Percentiles rank a stretch among this genome's conserved stretches.
phyloP scores from a whole-genome alignment of 2,329 filamentous ascomycete species.

The Xylaria sp. region DNA sequence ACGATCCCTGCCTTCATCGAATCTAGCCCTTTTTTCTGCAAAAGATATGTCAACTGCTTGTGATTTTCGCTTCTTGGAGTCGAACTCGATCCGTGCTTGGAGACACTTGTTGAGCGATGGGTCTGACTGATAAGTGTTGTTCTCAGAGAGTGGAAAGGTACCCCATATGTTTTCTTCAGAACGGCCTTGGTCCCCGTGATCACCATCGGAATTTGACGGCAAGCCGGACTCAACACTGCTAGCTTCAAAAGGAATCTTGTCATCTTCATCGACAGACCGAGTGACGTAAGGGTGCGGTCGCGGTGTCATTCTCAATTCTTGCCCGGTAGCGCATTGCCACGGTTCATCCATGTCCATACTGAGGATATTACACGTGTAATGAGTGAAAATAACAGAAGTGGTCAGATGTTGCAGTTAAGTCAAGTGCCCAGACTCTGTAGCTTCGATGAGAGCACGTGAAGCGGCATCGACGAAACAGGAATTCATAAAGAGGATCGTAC shows the following conservation, averaged over 20 bases:
- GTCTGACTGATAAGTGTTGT: slow-evolving; percentile 19
- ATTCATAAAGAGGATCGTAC: neutral
- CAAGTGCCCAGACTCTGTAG: neutral
- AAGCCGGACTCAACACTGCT: slow-evolving; percentile 32
- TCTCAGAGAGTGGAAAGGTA: slow-evolving; percentile 25
- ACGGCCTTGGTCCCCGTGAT: slow-evolving; percentile 14
- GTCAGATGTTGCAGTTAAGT: neutral
- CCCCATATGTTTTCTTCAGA: neutral
- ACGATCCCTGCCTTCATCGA: slow-evolving; percentile 26
- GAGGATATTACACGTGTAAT: neutral
- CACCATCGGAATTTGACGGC: slow-evolving; percentile 27
- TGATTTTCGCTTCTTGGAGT: slow-evolving; percentile 40
- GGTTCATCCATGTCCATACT: slow-evolving; percentile 5
- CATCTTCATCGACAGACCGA: slow-evolving; percentile 26
- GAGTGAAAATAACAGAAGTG: neutral
- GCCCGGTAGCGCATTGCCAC: slow-evolving; percentile 5
- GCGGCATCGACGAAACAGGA: neutral
- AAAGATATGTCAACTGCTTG: slow-evolving; percentile 13
- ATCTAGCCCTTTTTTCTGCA: slow-evolving; percentile 42
- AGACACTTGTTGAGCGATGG: slow-evolving; percentile 14
- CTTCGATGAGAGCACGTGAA: neutral
- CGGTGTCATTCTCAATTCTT: neutral
- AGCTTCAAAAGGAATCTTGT: slow-evolving; percentile 36
- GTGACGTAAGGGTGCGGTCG: neutral
- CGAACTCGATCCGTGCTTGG: slow-evolving; percentile 1